These are phyloP conservation scores for Saturnispora halmiae DNA, from an alignment of 805 yeast species.

Conservation along the genomic window DNA sequence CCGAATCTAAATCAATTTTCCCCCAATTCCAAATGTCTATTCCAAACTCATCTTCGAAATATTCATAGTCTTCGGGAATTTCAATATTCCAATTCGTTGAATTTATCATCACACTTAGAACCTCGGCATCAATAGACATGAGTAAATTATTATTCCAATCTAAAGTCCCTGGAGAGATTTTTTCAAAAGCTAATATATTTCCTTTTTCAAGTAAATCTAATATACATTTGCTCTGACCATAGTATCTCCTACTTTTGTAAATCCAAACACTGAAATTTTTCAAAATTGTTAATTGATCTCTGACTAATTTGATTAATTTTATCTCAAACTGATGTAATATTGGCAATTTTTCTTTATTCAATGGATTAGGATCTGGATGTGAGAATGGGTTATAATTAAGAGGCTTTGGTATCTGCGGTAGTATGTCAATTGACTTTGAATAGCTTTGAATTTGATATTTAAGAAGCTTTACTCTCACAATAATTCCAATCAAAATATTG, in stretches of 20 bases:
- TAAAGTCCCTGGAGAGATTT: slow-evolving; percentile 3
- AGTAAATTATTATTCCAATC: slow-evolving; percentile 7
- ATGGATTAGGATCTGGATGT: slow-evolving; percentile 9
- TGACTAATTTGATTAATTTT: background rate
- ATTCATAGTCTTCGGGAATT: background rate
- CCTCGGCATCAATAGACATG: slow-evolving; percentile 5
- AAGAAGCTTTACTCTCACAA: slow-evolving; percentile 9
- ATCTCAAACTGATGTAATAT: background rate
- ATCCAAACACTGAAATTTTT: slow-evolving; percentile 8
- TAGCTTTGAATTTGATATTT: slow-evolving; percentile 8
- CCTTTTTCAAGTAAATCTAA: slow-evolving; percentile 15
- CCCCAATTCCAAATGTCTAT: slow-evolving; percentile 9
- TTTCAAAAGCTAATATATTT: slow-evolving; percentile 1
- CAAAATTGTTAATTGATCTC: slow-evolving; percentile 5
- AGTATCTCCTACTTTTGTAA: slow-evolving; percentile 11
- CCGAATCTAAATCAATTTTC: background rate
- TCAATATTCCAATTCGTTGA: slow-evolving; percentile 3
- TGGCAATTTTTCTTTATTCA: slow-evolving; percentile 1
- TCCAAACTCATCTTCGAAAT: slow-evolving; percentile 5
- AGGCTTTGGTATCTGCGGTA: slow-evolving; percentile 6
- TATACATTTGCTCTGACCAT: slow-evolving; percentile 8
- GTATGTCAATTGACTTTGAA: background rate
- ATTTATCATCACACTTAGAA: background rate
- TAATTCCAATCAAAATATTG: slow-evolving; percentile 4
- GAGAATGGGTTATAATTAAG: slow-evolving; percentile 6